These are phyloP conservation scores for Oryza coarctata DNA, from an alignment of 176 grass and related monocot genomes.

Conservation along the genomic window DNA sequence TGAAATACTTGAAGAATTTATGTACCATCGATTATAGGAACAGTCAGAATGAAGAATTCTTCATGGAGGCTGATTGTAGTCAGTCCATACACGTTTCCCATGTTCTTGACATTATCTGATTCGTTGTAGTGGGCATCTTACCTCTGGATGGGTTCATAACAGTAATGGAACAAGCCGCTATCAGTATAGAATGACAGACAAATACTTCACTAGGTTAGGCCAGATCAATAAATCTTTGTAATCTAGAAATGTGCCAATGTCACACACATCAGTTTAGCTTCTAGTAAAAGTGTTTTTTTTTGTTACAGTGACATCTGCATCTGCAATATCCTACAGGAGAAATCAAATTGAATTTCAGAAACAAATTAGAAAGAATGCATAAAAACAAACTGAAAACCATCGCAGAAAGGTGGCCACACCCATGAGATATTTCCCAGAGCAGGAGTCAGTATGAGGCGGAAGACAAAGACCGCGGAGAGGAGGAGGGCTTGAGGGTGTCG, in stretches of 20 bases:
- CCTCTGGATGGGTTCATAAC: neutral
- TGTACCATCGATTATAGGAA: conserved; percentile 12
- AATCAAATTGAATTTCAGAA: neutral
- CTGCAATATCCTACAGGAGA: neutral
- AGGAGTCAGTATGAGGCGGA: neutral
- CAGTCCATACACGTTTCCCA: neutral
- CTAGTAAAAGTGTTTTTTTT: neutral
- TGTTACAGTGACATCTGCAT: neutral
- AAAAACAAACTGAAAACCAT: neutral
- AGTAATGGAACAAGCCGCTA: conserved; percentile 20
- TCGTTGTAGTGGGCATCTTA: conserved; percentile 9
- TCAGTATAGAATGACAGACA: conserved; percentile 9
- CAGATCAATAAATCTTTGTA: neutral
- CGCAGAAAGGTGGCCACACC: neutral
- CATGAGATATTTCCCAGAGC: neutral
- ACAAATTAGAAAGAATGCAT: neutral
- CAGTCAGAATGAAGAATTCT: conserved; percentile 11
- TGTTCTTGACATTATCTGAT: conserved; percentile 16
- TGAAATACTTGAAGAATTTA: conserved; percentile 24
- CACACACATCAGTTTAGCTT: neutral
- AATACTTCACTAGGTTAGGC: conserved; percentile 7
- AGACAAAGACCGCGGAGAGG: neutral
- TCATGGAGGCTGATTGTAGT: conserved; percentile 21
- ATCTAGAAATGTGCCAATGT: neutral
- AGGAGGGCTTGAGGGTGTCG: neutral